Conservation (phyloP, 108 stramenopile species). For the Aurantiochytrium sp. region DNA sequence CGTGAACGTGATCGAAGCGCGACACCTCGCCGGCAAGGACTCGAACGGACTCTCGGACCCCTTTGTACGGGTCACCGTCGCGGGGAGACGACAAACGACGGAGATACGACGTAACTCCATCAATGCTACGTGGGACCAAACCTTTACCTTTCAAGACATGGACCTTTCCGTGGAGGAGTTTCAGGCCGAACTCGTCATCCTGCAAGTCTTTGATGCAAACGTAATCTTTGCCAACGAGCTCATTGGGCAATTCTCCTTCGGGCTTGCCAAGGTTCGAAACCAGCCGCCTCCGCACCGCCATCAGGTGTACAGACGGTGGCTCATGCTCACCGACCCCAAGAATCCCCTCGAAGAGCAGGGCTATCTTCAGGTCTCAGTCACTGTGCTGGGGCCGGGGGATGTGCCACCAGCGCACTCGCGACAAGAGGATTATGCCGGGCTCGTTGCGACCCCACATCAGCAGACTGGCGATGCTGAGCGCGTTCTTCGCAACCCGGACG, state of each 20-base stretch:
- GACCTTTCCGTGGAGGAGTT: neutral
- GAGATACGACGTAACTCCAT: constrained; percentile 3
- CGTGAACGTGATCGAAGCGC: neutral
- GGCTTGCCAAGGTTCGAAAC: neutral
- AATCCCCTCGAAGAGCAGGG: neutral
- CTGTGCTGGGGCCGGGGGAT: neutral
- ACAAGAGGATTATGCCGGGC: neutral
- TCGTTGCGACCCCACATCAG: neutral
- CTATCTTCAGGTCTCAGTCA: neutral
- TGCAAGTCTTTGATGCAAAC: constrained; percentile 11
- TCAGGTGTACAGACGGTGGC: neutral
- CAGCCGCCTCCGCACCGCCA: neutral
- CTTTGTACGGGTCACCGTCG: neutral
- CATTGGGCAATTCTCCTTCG: neutral
- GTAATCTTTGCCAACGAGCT: neutral
- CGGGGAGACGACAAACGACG: neutral
- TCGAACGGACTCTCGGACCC: neutral
- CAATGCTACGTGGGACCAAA: constrained; percentile 4
- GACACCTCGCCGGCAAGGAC: neutral
- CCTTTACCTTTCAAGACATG: neutral
- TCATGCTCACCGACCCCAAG: neutral
- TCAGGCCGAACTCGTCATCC: neutral
- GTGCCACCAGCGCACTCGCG: neutral
- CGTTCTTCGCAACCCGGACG: neutral
- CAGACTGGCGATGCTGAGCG: neutral